phyloP scores from a whole-genome alignment of 2,329 filamentous ascomycete species.

The Hypoxylon rubiginosum region DNA sequence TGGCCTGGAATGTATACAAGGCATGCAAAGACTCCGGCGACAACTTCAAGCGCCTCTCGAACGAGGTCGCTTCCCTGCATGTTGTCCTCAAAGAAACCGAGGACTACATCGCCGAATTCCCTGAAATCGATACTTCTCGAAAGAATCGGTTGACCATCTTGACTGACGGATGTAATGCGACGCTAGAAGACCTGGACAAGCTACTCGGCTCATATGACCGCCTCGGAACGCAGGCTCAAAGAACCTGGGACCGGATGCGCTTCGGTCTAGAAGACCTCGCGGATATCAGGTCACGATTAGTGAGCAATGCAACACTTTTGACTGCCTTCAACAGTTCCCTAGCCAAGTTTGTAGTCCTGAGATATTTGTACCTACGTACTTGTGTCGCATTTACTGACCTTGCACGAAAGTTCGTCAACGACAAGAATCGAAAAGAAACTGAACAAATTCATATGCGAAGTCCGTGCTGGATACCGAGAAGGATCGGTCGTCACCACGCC shows the following conservation, averaged over 20 bases:
- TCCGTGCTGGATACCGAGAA: slow-evolving; percentile 46
- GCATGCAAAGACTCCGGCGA: slow-evolving; percentile 48
- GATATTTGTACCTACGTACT: background rate
- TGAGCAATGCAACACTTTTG: slow-evolving; percentile 45
- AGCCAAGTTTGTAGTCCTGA: slow-evolving; percentile 40
- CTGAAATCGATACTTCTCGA: slow-evolving; percentile 39
- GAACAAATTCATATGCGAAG: slow-evolving; percentile 47
- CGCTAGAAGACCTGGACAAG: slow-evolving; percentile 44
- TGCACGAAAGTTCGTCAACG: slow-evolving; percentile 44
- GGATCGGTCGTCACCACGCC: slow-evolving; percentile 44
- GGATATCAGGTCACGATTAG: slow-evolving; percentile 45
- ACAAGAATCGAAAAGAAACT: slow-evolving; percentile 45
- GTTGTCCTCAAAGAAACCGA: slow-evolving; percentile 49
- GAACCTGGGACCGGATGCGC: slow-evolving; percentile 49
- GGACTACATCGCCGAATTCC: slow-evolving; percentile 42
- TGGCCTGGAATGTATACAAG: slow-evolving; percentile 48
- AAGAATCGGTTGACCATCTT: slow-evolving; percentile 41
- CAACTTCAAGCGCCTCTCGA: slow-evolving; percentile 45
- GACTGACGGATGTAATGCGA: slow-evolving; percentile 37
- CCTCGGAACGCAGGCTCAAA: slow-evolving; percentile 46
- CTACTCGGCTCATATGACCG: slow-evolving; percentile 45
- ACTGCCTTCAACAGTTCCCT: slow-evolving; percentile 46
- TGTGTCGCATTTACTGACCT: slow-evolving; percentile 15
- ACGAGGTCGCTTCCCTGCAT: slow-evolving; percentile 47
- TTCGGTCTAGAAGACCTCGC: slow-evolving; percentile 47